phyloP scores from a whole-genome alignment of 1,139 yeast species.

The Neolecta irregularis region DNA sequence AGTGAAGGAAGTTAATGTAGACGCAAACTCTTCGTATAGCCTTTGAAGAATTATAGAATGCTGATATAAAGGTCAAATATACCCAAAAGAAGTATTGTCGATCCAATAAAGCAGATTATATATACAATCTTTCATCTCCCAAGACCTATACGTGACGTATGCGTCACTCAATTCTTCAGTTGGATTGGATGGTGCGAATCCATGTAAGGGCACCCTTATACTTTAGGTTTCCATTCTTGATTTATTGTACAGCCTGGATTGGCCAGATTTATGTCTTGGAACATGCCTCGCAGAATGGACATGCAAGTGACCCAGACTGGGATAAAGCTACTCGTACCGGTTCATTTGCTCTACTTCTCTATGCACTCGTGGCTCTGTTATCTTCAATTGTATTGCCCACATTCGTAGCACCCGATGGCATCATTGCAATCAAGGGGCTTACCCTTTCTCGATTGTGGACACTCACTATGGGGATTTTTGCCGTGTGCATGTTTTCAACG shows the following conservation, averaged over 20 bases:
- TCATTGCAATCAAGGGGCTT: background rate
- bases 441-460: slow-evolving; percentile 30
- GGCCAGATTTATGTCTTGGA: slow-evolving; percentile 30
- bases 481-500: slow-evolving; percentile 28
- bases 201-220: slow-evolving; percentile 1
- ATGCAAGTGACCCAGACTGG: background rate
- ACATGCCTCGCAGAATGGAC: slow-evolving; percentile 24
- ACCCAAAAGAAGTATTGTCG: background rate
- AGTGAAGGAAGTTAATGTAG: slow-evolving; percentile 30
- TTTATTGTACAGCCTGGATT: slow-evolving; percentile 36
- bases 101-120: slow-evolving; percentile 24
- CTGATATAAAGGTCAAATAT: background rate
- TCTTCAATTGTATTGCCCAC: slow-evolving; percentile 29
- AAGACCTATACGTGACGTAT: slow-evolving; percentile 30
- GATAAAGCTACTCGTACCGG: slow-evolving; percentile 33
- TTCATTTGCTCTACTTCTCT: slow-evolving; percentile 29
- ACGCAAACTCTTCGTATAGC: background rate
- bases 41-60: background rate
- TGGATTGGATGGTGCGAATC: slow-evolving; percentile 31
- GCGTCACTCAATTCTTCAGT: slow-evolving; percentile 35
- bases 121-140: slow-evolving; percentile 29
- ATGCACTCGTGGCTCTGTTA: slow-evolving; percentile 29
- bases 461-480: slow-evolving; percentile 29
- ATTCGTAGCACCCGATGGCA: slow-evolving; percentile 19
- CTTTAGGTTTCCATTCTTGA: slow-evolving; percentile 27